These are phyloP conservation scores for Coniochaeta ligniaria DNA, from an alignment of 2,329 filamentous ascomycete genomes.

Conservation along the genomic window DNA sequence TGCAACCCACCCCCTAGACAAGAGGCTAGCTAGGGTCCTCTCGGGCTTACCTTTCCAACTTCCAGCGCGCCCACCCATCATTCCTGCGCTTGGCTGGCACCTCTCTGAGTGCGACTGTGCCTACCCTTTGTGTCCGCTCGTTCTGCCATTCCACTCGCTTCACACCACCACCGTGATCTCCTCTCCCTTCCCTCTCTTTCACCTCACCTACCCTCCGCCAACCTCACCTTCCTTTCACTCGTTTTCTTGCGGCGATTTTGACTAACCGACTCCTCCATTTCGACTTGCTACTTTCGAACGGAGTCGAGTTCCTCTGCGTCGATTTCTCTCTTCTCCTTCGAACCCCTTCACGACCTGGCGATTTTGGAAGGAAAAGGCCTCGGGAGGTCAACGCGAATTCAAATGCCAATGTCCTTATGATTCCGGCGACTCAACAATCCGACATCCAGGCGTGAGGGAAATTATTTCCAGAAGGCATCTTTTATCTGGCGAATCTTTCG, in stretches of 20 bases:
- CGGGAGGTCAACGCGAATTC: slow-evolving; percentile 17
- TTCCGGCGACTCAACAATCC: slow-evolving; percentile 13
- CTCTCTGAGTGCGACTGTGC: not conserved
- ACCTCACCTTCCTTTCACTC: slow-evolving; percentile 2
- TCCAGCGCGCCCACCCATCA: not conserved
- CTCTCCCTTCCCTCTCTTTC: slow-evolving; percentile 3
- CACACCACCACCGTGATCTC: slow-evolving; percentile 7
- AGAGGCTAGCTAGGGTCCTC: not conserved
- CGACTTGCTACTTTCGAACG: not conserved
- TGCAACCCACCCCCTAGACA: not conserved
- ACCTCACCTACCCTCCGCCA: slow-evolving; percentile 2
- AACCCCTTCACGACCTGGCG: slow-evolving; percentile 7
- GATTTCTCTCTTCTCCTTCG: slow-evolving; percentile 7
- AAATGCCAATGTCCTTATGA: slow-evolving; percentile 21
- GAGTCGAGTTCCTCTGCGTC: not conserved
- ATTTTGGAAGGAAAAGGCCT: slow-evolving; percentile 10
- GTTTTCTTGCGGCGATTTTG: not conserved
- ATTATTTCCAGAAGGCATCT: slow-evolving; percentile 10
- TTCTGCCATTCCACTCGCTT: slow-evolving; percentile 1
- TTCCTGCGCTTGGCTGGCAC: not conserved
- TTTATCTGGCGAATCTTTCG: slow-evolving; percentile 33
- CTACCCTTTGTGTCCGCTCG: not conserved
- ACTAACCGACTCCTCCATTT: not conserved
- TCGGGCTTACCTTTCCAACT: not conserved
- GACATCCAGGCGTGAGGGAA: slow-evolving; percentile 17